Base-by-base conservation (phyloP, 2,329 filamentous ascomycete genomes). In the Amauroascus verrucosus region DNA sequence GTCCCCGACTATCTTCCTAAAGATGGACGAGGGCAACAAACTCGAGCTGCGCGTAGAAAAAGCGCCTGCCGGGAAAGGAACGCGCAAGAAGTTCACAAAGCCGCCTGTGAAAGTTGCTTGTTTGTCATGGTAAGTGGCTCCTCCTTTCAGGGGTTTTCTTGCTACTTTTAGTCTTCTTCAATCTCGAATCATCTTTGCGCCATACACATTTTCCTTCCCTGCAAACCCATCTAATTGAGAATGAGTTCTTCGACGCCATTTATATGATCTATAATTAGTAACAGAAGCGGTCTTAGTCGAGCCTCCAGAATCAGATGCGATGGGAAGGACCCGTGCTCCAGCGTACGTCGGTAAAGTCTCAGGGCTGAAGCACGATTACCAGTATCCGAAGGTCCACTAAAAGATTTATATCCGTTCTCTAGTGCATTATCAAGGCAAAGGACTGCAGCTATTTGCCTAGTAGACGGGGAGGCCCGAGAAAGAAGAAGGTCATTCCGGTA, bases 71-170 rank as follows among this genome's bases (percentile, higher is more conserved):
- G 22, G 44, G 24, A 57, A 47, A 40, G 55, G 45, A 16, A 28
- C 48, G 3, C 52, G 55, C 58, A 71, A 68, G 64, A 72, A 71
- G 61, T 72, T 72, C 56, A 67, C 68, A 48, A 72, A 72, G 64
- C 70, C 70, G 20, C 70, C 70, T 38, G 70, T 72, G 32, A 72
- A 72, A 60, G 68, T 72, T 61, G 70, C 70, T 41, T 72, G 70
- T 64, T 60, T 72, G 54, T 61, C 70, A 51, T 72, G 70, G 70
- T 72, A 62, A 63, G 67, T 59, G 14, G 16, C 14, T 32, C n/a
- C 18, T 44, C 18, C 13, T 35, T 43, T 4, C 6, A 11, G 11
- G 32, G 11, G 44, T 5, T n/a, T 47, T 16, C 26, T 28, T 38
- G 24, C 37, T 33, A 24, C 22, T 16, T 44, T 9, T 3, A 8